phyloP scores from a whole-genome alignment of 306 rosid species.

The Dryas drummondii region DNA sequence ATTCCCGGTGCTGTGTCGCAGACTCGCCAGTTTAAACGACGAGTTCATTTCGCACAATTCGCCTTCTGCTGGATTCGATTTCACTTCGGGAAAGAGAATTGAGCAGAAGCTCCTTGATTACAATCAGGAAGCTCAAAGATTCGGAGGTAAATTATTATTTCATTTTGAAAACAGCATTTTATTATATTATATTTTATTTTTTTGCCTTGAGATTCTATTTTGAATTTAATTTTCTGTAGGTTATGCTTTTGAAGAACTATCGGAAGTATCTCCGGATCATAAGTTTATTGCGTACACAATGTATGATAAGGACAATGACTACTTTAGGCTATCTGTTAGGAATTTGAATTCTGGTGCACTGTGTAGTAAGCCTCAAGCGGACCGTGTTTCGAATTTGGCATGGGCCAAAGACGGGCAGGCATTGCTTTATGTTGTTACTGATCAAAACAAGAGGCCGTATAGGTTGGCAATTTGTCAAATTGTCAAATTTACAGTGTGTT shows the following conservation, averaged over 20 bases:
- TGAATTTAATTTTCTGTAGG: constrained; percentile 43
- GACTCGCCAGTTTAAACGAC: constrained; percentile 76
- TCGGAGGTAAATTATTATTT: constrained; percentile 56
- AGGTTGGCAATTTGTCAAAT: constrained; percentile 44
- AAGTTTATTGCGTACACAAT: constrained; percentile 84
- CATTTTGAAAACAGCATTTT: not conserved
- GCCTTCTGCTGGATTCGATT: constrained; percentile 88
- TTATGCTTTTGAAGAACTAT: constrained; percentile 86
- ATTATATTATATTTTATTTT: not conserved
- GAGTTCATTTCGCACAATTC: constrained; percentile 72
- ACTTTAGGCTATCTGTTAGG: constrained; percentile 74
- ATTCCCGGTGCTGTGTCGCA: constrained; percentile 67
- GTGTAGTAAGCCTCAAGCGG: constrained; percentile 86
- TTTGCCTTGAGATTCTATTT: not conserved
- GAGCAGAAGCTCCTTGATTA: constrained; percentile 92
- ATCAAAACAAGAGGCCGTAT: constrained; percentile 72
- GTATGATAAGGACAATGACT: constrained; percentile 88
- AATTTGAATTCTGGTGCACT: constrained; percentile 89
- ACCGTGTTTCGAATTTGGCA: constrained; percentile 77
- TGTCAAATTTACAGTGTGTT: constrained; percentile 3
- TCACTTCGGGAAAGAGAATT: constrained; percentile 74
- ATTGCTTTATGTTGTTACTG: constrained; percentile 82
- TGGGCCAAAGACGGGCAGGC: constrained; percentile 90
- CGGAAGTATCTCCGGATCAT: constrained; percentile 84
- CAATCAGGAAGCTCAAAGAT: constrained; percentile 81